phyloP scores from a whole-genome alignment of 1,284 basidiomycete genomes.

The Ustilago vetiveriae region DNA sequence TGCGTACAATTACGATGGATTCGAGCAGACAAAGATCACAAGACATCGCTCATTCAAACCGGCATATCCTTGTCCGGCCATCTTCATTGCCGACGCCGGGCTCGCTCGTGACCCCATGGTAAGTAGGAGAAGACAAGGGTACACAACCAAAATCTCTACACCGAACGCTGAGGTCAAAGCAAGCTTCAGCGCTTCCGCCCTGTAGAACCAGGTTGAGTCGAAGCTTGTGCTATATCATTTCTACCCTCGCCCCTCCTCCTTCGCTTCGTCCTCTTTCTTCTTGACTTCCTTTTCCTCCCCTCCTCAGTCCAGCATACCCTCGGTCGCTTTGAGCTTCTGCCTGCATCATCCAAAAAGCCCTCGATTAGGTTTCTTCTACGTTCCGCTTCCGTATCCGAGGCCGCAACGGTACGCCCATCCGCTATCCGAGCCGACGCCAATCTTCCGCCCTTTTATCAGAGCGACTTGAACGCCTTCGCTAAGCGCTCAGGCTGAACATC shows the following conservation, averaged over 20 bases:
- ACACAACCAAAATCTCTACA: too few relatives aligned
- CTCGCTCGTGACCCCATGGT: too few relatives aligned
- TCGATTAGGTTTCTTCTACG: neutral
- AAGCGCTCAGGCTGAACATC: too few relatives aligned
- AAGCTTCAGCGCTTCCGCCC: neutral
- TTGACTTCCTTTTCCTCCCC: neutral
- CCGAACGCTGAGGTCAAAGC: too few relatives aligned
- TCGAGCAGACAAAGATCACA: too few relatives aligned
- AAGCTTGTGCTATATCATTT: slow-evolving; percentile 25
- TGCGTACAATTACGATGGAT: too few relatives aligned
- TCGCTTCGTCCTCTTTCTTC: neutral
- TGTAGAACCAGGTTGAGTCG: neutral
- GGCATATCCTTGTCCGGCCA: too few relatives aligned
- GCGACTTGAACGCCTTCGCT: slow-evolving; percentile 14
- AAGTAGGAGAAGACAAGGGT: too few relatives aligned
- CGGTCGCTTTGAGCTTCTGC: too few relatives aligned
- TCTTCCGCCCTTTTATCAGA: slow-evolving; percentile 1
- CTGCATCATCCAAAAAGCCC: slow-evolving; percentile 8
- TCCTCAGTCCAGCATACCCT: too few relatives aligned
- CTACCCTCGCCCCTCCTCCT: neutral
- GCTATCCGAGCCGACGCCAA: slow-evolving; percentile 19
- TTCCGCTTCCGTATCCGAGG: slow-evolving; percentile 8
- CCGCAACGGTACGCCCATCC: slow-evolving; percentile 15
- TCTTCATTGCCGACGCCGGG: too few relatives aligned
- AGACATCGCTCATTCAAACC: too few relatives aligned